Evolutionary conservation across 257 asterid genomes (phyloP).

Genomic region (Thymus mandschuricus): DNA sequence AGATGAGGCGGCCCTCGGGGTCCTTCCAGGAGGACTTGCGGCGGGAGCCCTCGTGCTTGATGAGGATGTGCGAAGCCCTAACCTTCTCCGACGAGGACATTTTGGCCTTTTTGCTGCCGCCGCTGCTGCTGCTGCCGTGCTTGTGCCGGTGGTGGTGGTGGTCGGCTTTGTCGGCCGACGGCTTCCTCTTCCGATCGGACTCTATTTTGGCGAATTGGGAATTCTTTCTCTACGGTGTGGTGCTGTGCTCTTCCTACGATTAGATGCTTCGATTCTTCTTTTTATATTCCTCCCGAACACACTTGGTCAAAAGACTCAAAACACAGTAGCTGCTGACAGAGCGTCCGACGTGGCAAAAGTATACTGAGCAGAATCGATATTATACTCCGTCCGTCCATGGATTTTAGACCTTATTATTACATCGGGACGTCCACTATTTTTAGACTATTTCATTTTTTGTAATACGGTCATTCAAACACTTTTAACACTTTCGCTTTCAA

Average conservation of each 20-base stretch:
- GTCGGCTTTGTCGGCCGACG: conserved; percentile 55
- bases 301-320: too few species aligned
- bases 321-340: too few species aligned
- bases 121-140: conserved; percentile 32
- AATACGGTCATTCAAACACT: too few species aligned
- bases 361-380: too few species aligned
- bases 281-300: too few species aligned
- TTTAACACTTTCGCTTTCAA: too few species aligned
- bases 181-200: conserved; percentile 84
- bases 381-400: too few species aligned
- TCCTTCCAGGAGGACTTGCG: conserved; percentile 98
- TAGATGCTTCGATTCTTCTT: neutral
- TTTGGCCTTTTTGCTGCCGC: conserved; percentile 56
- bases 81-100: conserved; percentile 80
- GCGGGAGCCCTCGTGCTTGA: conserved; percentile 95
- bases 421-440: too few species aligned
- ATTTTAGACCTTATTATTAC: too few species aligned
- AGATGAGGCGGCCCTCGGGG: conserved; percentile 76
- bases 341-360: too few species aligned
- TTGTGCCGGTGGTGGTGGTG: conserved; percentile 40
- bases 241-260: conserved; percentile 12
- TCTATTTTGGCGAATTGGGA: conserved; percentile 56
- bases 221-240: neutral
- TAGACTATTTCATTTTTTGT: too few species aligned
- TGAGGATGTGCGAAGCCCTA: conserved; percentile 88